These are phyloP conservation scores for Phlebiopsis flavidoalba DNA, from an alignment of 768 basidiomycete genomes.

Conservation along the genomic window DNA sequence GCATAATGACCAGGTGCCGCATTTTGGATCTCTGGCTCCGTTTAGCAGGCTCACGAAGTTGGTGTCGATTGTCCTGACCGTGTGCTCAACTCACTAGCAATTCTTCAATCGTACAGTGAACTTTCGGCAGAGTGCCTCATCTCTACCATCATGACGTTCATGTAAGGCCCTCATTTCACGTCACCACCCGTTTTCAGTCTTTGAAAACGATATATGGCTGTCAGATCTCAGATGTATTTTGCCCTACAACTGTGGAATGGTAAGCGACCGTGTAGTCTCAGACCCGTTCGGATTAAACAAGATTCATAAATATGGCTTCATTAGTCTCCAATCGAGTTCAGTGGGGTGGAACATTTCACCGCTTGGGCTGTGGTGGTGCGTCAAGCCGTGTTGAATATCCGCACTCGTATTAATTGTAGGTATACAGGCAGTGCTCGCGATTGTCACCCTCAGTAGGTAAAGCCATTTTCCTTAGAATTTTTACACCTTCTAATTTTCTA, in stretches of 20 bases:
- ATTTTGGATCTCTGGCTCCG: slow-evolving; percentile 36
- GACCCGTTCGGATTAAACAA: not conserved
- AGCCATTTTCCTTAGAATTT: not conserved
- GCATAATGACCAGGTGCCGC: slow-evolving; percentile 29
- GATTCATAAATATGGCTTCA: not conserved
- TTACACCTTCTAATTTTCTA: not conserved
- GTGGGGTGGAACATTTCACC: too few relatives aligned
- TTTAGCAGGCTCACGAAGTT: slow-evolving; percentile 35
- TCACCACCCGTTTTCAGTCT: not conserved
- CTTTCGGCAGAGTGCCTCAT: slow-evolving; percentile 39
- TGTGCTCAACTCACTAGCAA: not conserved
- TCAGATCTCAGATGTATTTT: slow-evolving; percentile 41
- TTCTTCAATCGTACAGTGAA: slow-evolving; percentile 21
- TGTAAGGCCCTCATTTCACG: slow-evolving; percentile 23
- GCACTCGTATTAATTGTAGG: not conserved
- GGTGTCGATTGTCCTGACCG: slow-evolving; percentile 8
- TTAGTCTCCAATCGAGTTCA: not conserved
- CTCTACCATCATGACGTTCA: slow-evolving; percentile 38
- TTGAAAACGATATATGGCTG: not conserved
- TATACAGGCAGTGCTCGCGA: not conserved
- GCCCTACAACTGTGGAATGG: slow-evolving; percentile 36
- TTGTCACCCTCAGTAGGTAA: not conserved
- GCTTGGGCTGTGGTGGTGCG: too few relatives aligned
- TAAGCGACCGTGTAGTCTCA: slow-evolving; percentile 11
- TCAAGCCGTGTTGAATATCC: not conserved